Evolutionary conservation across 805 yeast genomes (phyloP), one percentile per base, ranked within the genome.

Genomic region (Spathaspora boniae): DNA sequence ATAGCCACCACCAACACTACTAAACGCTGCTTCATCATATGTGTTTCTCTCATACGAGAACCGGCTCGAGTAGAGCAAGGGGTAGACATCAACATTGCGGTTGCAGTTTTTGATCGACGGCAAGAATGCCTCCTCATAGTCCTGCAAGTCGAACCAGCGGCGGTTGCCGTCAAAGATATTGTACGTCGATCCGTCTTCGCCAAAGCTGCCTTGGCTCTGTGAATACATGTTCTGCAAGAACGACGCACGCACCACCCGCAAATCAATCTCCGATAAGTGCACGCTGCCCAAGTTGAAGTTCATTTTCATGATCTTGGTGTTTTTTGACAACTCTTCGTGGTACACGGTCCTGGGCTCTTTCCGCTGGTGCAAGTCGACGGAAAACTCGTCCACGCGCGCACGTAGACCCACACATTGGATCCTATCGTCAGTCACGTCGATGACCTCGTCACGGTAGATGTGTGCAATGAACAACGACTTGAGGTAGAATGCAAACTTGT

Each of bases 381-480:
- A 41, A 37, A 67, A 65, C 4, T 49, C 50, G 28, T 58, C 58
- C 46, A 65, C 59, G 38, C 62, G 65, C 2, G 65, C 71, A 34
- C 65, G 82, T 16, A 89, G 41, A 6, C 98, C 98, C 17, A 84
- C 74, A 50, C 73, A 74, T 16, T 77, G 75, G 12, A 70, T 53
- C 21, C 62, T 65, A 33, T 73, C 70, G 15, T 72, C 69, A 3
- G 65, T 54, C 16, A 52, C 50, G n/a, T 55, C 60, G 9, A 47
- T 44, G 7, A 63, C 60, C 18, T 70, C 65, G 22, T 48, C 51
- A 20, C 80, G 68, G 50, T 83, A 82, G 16, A 80, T 68, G 56
- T 89, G 95, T 0, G 91, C 69, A 9, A 91, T 62, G 45, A 77
- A 86, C 12, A 93, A 62, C 1, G 95, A 89, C 18, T 77, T 69